Conservation (phyloP, 208 protist genomes). For the Trypanosomatidae sp. region DNA sequence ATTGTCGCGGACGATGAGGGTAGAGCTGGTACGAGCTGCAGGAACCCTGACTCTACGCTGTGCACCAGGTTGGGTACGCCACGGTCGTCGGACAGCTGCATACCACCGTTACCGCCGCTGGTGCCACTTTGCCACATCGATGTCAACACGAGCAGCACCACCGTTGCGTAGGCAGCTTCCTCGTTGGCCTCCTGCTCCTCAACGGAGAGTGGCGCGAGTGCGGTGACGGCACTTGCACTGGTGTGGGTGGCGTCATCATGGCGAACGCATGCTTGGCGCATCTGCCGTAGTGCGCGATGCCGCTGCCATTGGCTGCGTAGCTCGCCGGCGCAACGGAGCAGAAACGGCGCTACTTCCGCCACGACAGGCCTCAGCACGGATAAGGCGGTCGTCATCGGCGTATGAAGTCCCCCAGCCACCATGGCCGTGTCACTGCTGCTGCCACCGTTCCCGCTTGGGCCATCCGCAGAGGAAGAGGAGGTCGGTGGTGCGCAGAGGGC, state of each 20-base stretch:
- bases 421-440: background rate
- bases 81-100: constrained; percentile 9
- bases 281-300: constrained; percentile 8
- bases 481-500: constrained; percentile 9
- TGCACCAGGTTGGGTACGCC: constrained; percentile 14
- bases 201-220: background rate
- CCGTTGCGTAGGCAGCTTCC: constrained; percentile 22
- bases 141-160: constrained; percentile 21
- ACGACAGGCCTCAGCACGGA: constrained; percentile 21
- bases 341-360: constrained; percentile 14
- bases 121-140: constrained; percentile 23
- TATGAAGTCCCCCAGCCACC: constrained; percentile 4
- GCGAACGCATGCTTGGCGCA: constrained; percentile 4
- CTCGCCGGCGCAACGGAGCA: constrained; percentile 22
- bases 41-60: constrained; percentile 23
- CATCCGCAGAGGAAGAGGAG: background rate
- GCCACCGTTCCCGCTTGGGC: background rate
- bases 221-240: background rate
- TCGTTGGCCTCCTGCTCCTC: constrained; percentile 18
- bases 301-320: constrained; percentile 25
- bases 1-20: constrained; percentile 1
- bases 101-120: constrained; percentile 2
- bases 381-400: background rate
- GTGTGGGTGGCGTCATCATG: background rate
- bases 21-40: constrained; percentile 16